phyloP scores from a whole-genome alignment of 768 basidiomycete genomes.

The Clitopilus passeckerianus region DNA sequence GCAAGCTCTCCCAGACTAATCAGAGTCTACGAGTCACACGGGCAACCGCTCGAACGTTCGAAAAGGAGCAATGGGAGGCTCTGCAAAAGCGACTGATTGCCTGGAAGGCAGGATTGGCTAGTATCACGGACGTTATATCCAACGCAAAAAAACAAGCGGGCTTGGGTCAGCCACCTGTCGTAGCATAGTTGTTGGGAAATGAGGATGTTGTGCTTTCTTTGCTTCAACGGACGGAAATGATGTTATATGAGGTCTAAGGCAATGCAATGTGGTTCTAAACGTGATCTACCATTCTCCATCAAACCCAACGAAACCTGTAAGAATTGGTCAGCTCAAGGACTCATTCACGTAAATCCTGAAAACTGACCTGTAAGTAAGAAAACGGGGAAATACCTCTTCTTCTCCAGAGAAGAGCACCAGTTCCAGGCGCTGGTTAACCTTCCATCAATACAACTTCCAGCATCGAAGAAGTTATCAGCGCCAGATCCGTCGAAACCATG shows the following conservation, averaged over 20 bases:
- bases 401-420: constrained; percentile 83
- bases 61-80: constrained; percentile 73
- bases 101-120: constrained; percentile 71
- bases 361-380: constrained; percentile 71
- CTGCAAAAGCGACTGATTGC: constrained; percentile 69
- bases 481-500: constrained; percentile 89
- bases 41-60: constrained; percentile 72
- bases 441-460: constrained; percentile 81
- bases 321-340: constrained; percentile 5
- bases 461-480: constrained; percentile 89
- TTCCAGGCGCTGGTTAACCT: constrained; percentile 89
- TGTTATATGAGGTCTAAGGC: constrained; percentile 1
- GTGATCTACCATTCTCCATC: constrained; percentile 76
- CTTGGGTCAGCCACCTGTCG: constrained; percentile 16
- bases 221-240: not conserved
- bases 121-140: constrained; percentile 67
- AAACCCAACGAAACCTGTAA: constrained; percentile 73
- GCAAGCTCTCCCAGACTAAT: constrained; percentile 78
- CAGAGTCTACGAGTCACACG: constrained; percentile 70
- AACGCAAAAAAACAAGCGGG: constrained; percentile 45
- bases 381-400: constrained; percentile 78
- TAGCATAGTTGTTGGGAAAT: constrained; percentile 2
- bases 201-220: not conserved
- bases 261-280: constrained; percentile 1
- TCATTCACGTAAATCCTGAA: too few relatives aligned